Evolutionary conservation across 257 asterid genomes (phyloP).

Genomic region (Verbena officinalis): DNA sequence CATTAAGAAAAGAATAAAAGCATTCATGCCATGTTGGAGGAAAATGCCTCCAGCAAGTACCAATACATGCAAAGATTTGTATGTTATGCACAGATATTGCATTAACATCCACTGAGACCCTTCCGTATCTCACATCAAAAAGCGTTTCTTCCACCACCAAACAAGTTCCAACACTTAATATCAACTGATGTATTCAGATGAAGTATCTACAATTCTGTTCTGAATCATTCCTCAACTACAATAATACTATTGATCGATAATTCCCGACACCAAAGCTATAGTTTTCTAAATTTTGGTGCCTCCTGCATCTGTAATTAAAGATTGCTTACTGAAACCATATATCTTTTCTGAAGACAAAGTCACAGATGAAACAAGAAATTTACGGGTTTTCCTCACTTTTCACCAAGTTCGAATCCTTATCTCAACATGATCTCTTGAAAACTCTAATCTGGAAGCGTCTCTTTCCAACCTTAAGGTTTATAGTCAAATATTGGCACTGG

Average conservation of each 20-base stretch:
- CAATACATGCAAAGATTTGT: background rate
- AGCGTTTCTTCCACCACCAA: slow-evolving; percentile 5
- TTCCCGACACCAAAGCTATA: background rate
- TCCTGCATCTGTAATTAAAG: background rate
- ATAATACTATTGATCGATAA: background rate
- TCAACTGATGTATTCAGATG: background rate
- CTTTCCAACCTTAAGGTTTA: background rate
- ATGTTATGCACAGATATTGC: background rate
- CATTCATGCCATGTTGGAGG: background rate
- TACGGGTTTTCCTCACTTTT: background rate
- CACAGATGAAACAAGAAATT: background rate
- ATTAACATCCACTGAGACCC: background rate
- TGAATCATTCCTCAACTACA: background rate
- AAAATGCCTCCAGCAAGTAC: background rate
- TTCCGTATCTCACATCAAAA: background rate
- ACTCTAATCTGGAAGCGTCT: background rate
- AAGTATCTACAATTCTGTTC: background rate
- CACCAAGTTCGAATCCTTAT: background rate
- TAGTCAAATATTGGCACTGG: too few relatives aligned
- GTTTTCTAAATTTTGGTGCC: background rate
- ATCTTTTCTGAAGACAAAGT: background rate
- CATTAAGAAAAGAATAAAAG: background rate
- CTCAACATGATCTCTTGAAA: background rate
- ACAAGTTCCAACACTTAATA: background rate
- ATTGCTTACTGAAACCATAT: background rate